Percentiles rank a stretch among this genome's conserved stretches.
Conservation (phyloP, 495 filamentous ascomycete genomes). For the Xylaria castorea region DNA sequence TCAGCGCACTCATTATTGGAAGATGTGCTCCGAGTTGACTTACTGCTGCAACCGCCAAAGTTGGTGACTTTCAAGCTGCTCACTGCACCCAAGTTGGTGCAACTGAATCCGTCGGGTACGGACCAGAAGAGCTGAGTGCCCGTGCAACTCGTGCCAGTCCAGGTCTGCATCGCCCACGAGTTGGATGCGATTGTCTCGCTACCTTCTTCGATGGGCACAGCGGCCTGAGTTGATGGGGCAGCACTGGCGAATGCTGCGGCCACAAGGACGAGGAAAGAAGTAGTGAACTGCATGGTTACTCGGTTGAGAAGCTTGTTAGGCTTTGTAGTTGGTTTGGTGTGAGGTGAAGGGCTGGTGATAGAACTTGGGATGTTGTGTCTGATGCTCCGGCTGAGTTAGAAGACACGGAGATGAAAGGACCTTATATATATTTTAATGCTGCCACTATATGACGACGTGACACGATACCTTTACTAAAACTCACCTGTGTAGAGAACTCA, state of each 20-base stretch:
- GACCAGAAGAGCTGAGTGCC: background rate
- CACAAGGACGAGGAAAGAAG: background rate
- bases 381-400: background rate
- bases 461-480: background rate
- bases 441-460: background rate
- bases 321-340: background rate
- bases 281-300: background rate
- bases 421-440: background rate
- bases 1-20: background rate
- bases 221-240: background rate
- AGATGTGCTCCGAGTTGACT: background rate
- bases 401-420: background rate
- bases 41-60: slow-evolving; percentile 2
- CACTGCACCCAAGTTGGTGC: background rate
- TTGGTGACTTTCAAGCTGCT: slow-evolving; percentile 5
- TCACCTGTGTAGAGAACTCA: no score
- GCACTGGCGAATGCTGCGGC: background rate
- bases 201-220: background rate
- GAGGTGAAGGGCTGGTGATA: background rate
- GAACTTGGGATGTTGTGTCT: background rate
- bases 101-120: background rate
- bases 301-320: background rate
- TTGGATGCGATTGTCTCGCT: background rate
- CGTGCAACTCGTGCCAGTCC: slow-evolving; percentile 1
- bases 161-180: background rate